phyloP scores from a whole-genome alignment of 768 basidiomycete genomes.

The Lactarius tabidus region DNA sequence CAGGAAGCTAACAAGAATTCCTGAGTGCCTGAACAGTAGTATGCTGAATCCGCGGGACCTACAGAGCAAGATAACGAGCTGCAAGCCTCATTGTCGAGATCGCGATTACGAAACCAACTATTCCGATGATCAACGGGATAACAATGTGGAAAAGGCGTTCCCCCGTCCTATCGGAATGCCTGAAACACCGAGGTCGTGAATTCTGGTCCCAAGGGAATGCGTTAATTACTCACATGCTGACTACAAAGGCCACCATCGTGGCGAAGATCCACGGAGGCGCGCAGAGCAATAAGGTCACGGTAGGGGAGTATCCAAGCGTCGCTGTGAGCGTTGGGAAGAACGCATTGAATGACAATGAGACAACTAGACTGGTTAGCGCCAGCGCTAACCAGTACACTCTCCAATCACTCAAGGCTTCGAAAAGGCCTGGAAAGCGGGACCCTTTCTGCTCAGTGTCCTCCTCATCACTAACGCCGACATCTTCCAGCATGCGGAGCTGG shows the following conservation, averaged over 20 bases:
- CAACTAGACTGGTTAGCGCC: constrained; percentile 53
- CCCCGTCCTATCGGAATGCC: constrained; percentile 65
- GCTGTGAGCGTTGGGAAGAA: constrained; percentile 75
- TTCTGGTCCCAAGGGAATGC: neutral
- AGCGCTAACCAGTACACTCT: constrained; percentile 81
- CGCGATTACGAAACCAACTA: constrained; percentile 65
- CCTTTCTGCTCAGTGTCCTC: constrained; percentile 39
- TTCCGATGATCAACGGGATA: constrained; percentile 50
- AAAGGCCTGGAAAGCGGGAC: constrained; percentile 42
- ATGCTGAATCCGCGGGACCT: constrained; percentile 24
- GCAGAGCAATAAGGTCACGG: constrained; percentile 66
- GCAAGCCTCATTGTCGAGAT: constrained; percentile 58
- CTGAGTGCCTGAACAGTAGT: neutral
- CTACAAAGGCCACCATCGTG: constrained; percentile 49
- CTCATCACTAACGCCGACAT: constrained; percentile 51
- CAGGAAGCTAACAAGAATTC: constrained; percentile 49
- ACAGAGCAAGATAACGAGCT: constrained; percentile 65
- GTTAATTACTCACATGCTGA: constrained; percentile 38
- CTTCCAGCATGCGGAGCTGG: constrained; percentile 57
- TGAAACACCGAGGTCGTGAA: constrained; percentile 26
- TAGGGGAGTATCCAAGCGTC: constrained; percentile 66
- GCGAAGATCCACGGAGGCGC: constrained; percentile 75
- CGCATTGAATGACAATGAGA: constrained; percentile 71
- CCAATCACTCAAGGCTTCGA: constrained; percentile 66
- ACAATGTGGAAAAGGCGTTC: constrained; percentile 72